These are phyloP conservation scores for Salvia splendens DNA, from an alignment of 257 asterid species.

Conservation along the genomic window DNA sequence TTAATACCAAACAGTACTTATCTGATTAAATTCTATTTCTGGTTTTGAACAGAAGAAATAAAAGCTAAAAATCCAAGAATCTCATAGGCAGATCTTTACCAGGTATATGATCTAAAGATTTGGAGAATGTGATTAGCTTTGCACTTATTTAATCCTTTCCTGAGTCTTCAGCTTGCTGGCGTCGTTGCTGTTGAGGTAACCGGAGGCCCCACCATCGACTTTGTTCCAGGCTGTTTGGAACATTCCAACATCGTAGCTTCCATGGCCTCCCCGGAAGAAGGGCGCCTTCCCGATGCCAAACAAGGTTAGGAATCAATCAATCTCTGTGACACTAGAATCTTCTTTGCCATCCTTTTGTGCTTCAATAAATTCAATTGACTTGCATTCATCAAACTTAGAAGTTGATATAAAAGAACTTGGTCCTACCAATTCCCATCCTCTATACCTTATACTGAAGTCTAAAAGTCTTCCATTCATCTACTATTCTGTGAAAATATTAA, in stretches of 20 bases:
- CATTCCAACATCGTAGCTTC: conserved; percentile 11
- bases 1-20: too few relatives aligned
- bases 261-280: conserved; percentile 64
- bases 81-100: conserved; percentile 88
- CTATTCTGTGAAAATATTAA: too few relatives aligned
- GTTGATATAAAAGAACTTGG: too few relatives aligned
- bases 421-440: too few relatives aligned
- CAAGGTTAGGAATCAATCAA: conserved; percentile 47
- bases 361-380: too few relatives aligned
- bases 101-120: conserved; percentile 49
- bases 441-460: too few relatives aligned
- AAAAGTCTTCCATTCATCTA: too few relatives aligned
- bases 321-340: too few relatives aligned
- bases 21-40: conserved; percentile 2
- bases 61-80: conserved; percentile 72
- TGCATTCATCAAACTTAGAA: too few relatives aligned
- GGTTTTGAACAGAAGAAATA: conserved; percentile 60
- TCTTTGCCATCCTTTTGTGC: too few relatives aligned
- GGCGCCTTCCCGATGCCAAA: conserved; percentile 83
- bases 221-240: conserved; percentile 51
- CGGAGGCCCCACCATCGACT: conserved; percentile 76
- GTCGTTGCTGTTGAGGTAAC: conserved; percentile 86
- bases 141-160: neutral
- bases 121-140: too few relatives aligned
- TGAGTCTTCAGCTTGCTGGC: conserved; percentile 72